phyloP scores from a whole-genome alignment of 2,329 filamentous ascomycete genomes.

The Rutstroemia sp. region DNA sequence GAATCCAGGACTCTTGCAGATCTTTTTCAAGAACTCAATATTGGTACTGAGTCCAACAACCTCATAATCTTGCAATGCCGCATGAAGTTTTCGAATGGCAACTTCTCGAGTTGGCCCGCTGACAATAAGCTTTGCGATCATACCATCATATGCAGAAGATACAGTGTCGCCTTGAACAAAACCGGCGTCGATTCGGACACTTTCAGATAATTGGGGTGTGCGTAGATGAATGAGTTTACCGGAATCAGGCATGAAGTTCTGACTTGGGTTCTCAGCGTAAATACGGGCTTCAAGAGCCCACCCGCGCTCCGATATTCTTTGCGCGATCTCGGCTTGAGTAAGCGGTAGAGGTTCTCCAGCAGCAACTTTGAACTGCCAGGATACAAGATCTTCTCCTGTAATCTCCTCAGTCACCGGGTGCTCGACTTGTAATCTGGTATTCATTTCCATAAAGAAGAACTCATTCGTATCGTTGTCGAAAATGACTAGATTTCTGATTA shows the following conservation, averaged over 20 bases:
- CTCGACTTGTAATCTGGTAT: slow-evolving; percentile 89
- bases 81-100: slow-evolving; percentile 73
- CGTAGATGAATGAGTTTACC: slow-evolving; percentile 78
- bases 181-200: slow-evolving; percentile 86
- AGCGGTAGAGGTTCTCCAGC: slow-evolving; percentile 60
- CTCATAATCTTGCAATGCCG: slow-evolving; percentile 81
- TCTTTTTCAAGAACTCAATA: slow-evolving; percentile 88
- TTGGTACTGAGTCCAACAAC: slow-evolving; percentile 91
- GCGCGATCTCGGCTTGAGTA: slow-evolving; percentile 57
- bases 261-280: slow-evolving; percentile 90
- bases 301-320: slow-evolving; percentile 65
- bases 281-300: slow-evolving; percentile 94
- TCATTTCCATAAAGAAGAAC: slow-evolving; percentile 80
- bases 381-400: slow-evolving; percentile 71
- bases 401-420: slow-evolving; percentile 87
- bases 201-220: slow-evolving; percentile 60
- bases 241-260: slow-evolving; percentile 89
- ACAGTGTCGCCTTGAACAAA: slow-evolving; percentile 89
- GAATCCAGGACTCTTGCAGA: slow-evolving; percentile 77
- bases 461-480: slow-evolving; percentile 74
- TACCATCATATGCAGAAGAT: slow-evolving; percentile 92
- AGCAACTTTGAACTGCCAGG: slow-evolving; percentile 91
- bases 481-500: slow-evolving; percentile 52
- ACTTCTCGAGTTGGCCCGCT: slow-evolving; percentile 70
- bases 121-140: slow-evolving; percentile 98